Evolutionary conservation across 768 basidiomycete species (phyloP), one percentile per base, ranked within the genome.

Genomic region (Trametes meyenii): DNA sequence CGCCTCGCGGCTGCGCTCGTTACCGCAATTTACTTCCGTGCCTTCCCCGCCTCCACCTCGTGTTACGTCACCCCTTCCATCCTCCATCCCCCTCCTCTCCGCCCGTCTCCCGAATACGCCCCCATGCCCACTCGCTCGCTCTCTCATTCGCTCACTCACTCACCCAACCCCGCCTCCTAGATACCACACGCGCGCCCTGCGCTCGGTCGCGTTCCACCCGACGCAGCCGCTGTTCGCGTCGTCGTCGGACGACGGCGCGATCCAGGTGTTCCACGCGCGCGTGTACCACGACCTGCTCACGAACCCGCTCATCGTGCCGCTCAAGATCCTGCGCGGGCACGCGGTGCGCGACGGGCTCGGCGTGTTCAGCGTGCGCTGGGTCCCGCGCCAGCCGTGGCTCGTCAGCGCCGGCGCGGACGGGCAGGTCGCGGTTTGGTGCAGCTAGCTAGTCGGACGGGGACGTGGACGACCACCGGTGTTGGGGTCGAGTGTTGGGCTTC

Each of bases 291-390:
- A 99, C 74, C 82, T 98, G 48, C 90, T 97, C 86, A 96, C 92
- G 46, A 96, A 99, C 75, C 96, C 97, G 35, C 80, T 98, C 60
- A 98, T 99, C 68, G 96, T 99, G 1, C 97, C 97, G 19, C 79
- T 99, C 70, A 98, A 98, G 77, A 96, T 98, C 54, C 81, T 99
- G 48, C 82, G 92, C 36, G 97, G 96, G n/a, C 97, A 98, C 74
- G 79, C 83, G 46, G 77, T 98, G 55, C 83, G 77, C 61, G 93
- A 96, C 33, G 92, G 90, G 1, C 82, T 98, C 23, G 97, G 97
- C 40, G 96, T 98, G 55, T 80, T 98, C 60, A 91, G 94, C 70
- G 79, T 96, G 59, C 86, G 82, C 72, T 99, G 97, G 96, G 90
- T 89, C 61, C 85, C 80, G 67, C 85, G 85, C 64, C 88, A 95